Evolutionary conservation across 2,329 filamentous ascomycete species (phyloP), one percentile per base, ranked within the genome.

Genomic region (Hypoxylon sp.): DNA sequence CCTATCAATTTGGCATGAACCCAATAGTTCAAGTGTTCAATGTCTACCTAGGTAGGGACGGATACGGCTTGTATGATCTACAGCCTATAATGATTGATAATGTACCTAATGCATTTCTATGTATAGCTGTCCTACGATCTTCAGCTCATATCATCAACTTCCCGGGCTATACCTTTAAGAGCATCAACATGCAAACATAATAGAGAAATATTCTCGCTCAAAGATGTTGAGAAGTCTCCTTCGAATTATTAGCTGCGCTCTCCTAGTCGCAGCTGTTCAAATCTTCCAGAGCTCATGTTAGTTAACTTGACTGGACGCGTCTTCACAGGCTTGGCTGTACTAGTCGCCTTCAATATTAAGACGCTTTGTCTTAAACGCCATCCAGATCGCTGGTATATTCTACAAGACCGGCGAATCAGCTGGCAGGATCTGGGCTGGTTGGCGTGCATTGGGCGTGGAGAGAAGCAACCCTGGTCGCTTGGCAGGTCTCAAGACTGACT

Each of bases 401-500:
- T 44, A 52, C 46, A 44, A 53, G 48, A 62, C 15, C 7, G 17
- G 27, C 59, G 58, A 64, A 62, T 63, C 46, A 61, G 56, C 54
- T 63, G 60, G 57, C 61, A 46, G 29, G 32, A 44, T 13, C 64
- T 67, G 31, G 65, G 51, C 46, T 48, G 47, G 56, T 51, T 71
- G 56, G 55, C 44, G 19, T 13, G 21, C 50, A 48, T 37, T 60
- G 59, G 61, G 63, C 66, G 65, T 58, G 69, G 67, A 59, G 67
- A 42, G 19, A 50, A 64, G 47, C 29, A 24, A 44, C 59, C 73
- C 72, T 73, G 71, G 73, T 67, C 59, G 63, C 79, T 80, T 80
- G 78, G 78, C 79, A 74, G 70, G 79, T 80, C 75, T 79, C 78
- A 79, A 76, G 73, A 75, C 54, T 76, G 75, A 75, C 70, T 76